Evolutionary conservation across 371 early-diverging fungal genomes (phyloP), one percentile per base, ranked within the genome.

Genomic region (Lichtheimia corymbifera): DNA sequence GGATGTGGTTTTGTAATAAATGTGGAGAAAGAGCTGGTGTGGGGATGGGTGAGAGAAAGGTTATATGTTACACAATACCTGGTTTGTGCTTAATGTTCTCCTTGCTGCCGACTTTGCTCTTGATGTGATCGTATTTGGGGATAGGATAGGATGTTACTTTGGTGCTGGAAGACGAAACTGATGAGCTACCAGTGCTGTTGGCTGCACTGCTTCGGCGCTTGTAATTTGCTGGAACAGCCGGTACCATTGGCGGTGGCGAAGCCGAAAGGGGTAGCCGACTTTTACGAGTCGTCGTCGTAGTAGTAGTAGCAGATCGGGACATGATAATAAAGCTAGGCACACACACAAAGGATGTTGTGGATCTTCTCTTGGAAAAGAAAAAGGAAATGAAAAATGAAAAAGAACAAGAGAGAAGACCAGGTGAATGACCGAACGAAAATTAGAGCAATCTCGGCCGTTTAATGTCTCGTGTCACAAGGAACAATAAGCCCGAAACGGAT

Each of bases 61-160:
- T 42, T 55, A 18, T 22, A n/a, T 6, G 11, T 41, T 58, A 52
- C 28, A 50, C 49, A 35, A 11, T 41, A 12, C 62, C 56, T 55
- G 62, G 59, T 18, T 55, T 62, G 51, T 65, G 65, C 12, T 58
- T 40, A 14, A 61, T 58, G 53, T 69, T 69, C 18, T 69, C 70
- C 20, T 24, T 42, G 24, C 59, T 58, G 18, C 70, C 65, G 3
- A 69, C 65, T 18, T 65, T 69, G 50, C 59, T 61, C 35, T 61
- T 55, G 50, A 64, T 53, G 24, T 58, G 52, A 28, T 44, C 45
- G 22, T 50, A 62, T 14, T 55, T 55, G 4, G 62, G 62, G 56
- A 7, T 25, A 24, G n/a, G 58, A 41, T 42, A 50, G 20, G 30
- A 47, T 47, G 30, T 20, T 58, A 15, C 58, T 35, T 45, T 58